A percentile compares a stretch with the other conserved stretches of the same genome.
phyloP scores from a whole-genome alignment of 352 stramenopile species.

The Globisporangium recalcitrans region DNA sequence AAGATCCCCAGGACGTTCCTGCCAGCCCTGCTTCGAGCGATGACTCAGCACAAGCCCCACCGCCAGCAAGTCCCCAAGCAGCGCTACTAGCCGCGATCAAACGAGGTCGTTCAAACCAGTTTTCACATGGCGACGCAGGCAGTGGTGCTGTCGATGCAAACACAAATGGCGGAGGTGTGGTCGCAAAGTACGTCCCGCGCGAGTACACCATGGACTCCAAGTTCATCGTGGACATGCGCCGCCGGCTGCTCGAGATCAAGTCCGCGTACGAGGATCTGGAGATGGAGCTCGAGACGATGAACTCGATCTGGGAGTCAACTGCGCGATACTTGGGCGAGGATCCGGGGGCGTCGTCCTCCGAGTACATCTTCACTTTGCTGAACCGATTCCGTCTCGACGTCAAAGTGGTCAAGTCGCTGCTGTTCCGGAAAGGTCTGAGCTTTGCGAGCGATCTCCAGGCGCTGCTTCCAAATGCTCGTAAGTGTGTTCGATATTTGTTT shows the following conservation, averaged over 20 bases:
- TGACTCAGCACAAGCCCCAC: neutral
- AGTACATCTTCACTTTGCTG: slow-evolving; percentile 64
- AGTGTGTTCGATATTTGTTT: slow-evolving; percentile 11
- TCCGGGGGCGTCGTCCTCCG: slow-evolving; percentile 43
- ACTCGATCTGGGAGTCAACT: slow-evolving; percentile 53
- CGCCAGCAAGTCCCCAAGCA: slow-evolving; percentile 13
- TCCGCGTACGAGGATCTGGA: slow-evolving; percentile 52
- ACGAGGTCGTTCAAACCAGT: slow-evolving; percentile 10
- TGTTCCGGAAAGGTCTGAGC: slow-evolving; percentile 51
- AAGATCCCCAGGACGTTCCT: neutral
- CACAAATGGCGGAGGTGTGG: neutral
- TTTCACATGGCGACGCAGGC: neutral
- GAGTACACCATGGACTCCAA: slow-evolving; percentile 51
- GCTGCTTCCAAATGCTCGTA: slow-evolving; percentile 41
- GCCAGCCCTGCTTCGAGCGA: neutral
- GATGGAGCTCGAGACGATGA: slow-evolving; percentile 56
- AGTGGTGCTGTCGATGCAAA: neutral
- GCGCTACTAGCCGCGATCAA: slow-evolving; percentile 32
- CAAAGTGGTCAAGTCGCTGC: slow-evolving; percentile 57
- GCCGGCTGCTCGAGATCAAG: slow-evolving; percentile 48
- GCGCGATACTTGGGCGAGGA: slow-evolving; percentile 70
- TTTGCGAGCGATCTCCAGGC: slow-evolving; percentile 31
- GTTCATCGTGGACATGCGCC: slow-evolving; percentile 53
- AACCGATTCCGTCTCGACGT: slow-evolving; percentile 76
- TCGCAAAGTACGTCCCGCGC: slow-evolving; percentile 28